Evolutionary conservation across 805 yeast genomes (phyloP), one percentile per base, ranked within the genome.

Genomic region (Debaryomyces hansenii): DNA sequence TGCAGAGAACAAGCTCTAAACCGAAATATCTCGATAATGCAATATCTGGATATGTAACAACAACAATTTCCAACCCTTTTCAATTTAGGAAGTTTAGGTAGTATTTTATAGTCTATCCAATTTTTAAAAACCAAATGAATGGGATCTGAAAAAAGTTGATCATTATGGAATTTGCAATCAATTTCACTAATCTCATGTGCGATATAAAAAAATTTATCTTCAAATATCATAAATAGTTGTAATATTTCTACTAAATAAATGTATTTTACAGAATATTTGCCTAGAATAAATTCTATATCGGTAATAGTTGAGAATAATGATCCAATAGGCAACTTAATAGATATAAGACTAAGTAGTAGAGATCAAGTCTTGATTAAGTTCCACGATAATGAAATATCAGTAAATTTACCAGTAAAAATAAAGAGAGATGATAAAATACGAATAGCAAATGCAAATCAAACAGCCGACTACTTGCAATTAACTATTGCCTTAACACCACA

Each of bases 261-360:
- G 66, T 59, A 59, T 40, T 41, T 49, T 18, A 49, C 61, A 31
- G 67, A 63, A 45, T 50, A 53, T 41, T 47, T 63, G 10, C 62
- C 68, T 1, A 48, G 66, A 34, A 36, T 63, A n/a, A 52, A 56
- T 31, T 41, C 50, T 10, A 41, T 60, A 15, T 45, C 57, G 1
- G 42, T 56, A 5, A 42, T 50, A 3, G 12, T 45, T 11, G 54
- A 54, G 41, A 45, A 38, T 42, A 46, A 40, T 16, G 53, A 46
- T 14, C 10, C 49, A 8, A 16, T 43, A 3, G 24, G 38, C 15
- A 52, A 51, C 14, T 40, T 51, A 3, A 34, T 38, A 12, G 50
- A 47, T 20, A 42, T 55, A 5, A 42, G 38, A 9, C 37, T 46
- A n/a, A 38, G 20, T n/a, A 20, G 14, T 4, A 16, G 14, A 7